Base-by-base conservation (phyloP, 306 rosid species). In the Chamaecrista fasciculata region DNA sequence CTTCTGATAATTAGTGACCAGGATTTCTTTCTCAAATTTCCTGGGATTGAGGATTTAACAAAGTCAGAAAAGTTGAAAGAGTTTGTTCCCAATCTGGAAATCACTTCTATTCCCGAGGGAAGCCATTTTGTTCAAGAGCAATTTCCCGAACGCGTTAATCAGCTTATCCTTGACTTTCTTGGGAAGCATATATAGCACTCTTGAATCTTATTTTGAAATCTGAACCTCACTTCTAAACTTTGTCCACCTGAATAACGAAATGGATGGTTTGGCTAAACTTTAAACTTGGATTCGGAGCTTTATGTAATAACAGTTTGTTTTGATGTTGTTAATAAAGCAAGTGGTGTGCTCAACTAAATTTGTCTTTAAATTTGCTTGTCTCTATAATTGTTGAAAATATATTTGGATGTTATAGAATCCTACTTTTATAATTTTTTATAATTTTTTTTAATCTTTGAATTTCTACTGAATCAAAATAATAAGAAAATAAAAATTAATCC, bases 71-170 rank as follows among this genome's bases (percentile, higher is more conserved):
- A 64, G 65, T 59, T 63, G 47, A 86, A 74, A 29, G 71, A 83
- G 21, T 76, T 66, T 60, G 76, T 57, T 42, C 82, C 88, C 0
- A 58, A 74, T 29, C 28, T 76, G 70, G 88, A 81, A 71, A 79
- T 83, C 39, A 57, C 74, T 16, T 71, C 62, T 34, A 61, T 86
- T 67, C 80, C 79, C 0, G 81, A 79, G 73, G 91, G 91, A 74
- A 78, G 76, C 37, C 91, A 86, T 76, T 86, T 86, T 71, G 86
- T 77, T 66, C 88, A 86, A 18, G 91, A 83, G 77, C 88, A 86
- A 42, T 79, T 57, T 1, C 91, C 91, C 9, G 86, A 77, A 10
- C 81, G 43, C 75, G 82, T 83, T 19, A 86, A 83, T 76, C 79
- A 77, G 74, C 83, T 79, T 0, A 68, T 86, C 56, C 70, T 86